phyloP scores from a whole-genome alignment of 1,139 yeast species.

The Protomyces inouyei region DNA sequence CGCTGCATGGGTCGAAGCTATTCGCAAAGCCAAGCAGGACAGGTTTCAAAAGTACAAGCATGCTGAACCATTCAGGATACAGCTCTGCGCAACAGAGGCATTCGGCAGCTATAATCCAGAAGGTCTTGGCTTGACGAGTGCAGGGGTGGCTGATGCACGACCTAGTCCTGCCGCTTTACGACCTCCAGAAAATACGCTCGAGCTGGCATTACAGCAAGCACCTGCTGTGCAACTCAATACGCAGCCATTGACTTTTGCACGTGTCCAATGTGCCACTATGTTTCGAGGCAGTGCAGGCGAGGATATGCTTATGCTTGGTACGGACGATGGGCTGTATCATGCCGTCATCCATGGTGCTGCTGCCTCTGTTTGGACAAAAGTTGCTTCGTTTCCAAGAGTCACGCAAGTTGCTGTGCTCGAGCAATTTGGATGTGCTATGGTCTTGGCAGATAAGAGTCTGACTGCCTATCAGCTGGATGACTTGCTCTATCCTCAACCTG shows the following conservation, averaged over 20 bases:
- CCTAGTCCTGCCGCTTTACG: neutral
- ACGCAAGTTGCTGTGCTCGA: constrained; percentile 60
- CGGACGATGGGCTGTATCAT: constrained; percentile 17
- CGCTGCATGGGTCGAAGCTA: constrained; percentile 55
- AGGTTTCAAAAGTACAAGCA: constrained; percentile 39
- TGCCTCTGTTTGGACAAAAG: neutral
- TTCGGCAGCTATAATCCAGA: constrained; percentile 4
- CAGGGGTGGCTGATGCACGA: constrained; percentile 42
- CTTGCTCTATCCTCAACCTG: constrained; percentile 34
- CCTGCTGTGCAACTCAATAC: constrained; percentile 29
- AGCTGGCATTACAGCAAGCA: constrained; percentile 44
- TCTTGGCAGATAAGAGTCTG: constrained; percentile 57
- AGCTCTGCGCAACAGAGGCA: constrained; percentile 41
- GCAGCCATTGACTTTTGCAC: constrained; percentile 33
- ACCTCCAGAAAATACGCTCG: constrained; percentile 56
- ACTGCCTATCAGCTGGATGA: constrained; percentile 56
- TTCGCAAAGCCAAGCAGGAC: constrained; percentile 52
- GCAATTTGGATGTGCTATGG: constrained; percentile 53
- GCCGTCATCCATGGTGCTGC: neutral
- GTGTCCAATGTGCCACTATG: constrained; percentile 15
- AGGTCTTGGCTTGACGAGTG: neutral
- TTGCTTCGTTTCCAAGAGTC: constrained; percentile 39
- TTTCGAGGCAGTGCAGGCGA: neutral
- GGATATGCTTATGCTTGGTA: constrained; percentile 9
- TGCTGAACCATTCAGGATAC: constrained; percentile 54